Percentiles rank a stretch among this genome's conserved stretches.
Conservation (phyloP, 331 rosid species). For the Ulmus americana region DNA sequence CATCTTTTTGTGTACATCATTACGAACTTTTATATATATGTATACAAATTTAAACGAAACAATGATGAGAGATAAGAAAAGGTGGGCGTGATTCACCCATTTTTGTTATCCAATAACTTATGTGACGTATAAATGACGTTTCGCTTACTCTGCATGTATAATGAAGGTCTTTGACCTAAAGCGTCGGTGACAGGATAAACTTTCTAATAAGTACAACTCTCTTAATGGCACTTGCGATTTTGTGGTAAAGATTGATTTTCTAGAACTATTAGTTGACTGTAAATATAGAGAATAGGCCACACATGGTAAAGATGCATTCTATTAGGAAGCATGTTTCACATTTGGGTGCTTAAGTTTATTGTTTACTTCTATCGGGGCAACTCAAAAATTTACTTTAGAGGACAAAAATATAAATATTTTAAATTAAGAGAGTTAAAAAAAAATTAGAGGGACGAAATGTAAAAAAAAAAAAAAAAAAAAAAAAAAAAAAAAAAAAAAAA, state of each 20-base stretch:
- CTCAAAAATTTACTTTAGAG: too few relatives aligned
- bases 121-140: conserved; percentile 37
- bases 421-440: too few relatives aligned
- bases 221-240: conserved; percentile 6
- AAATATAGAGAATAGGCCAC: not conserved
- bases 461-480: too few relatives aligned
- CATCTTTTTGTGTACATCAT: not conserved
- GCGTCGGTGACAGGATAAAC: not conserved
- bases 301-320: not conserved
- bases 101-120: conserved; percentile 3
- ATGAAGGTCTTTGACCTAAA: conserved; percentile 8
- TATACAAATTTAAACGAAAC: not conserved
- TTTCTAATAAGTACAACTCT: conserved; percentile 13
- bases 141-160: conserved; percentile 27
- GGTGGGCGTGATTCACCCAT: conserved; percentile 3
- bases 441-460: too few relatives aligned
- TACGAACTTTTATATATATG: not conserved
- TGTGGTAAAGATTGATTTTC: conserved; percentile 17
- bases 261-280: conserved; percentile 21
- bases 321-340: not conserved
- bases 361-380: too few relatives aligned
- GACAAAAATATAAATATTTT: too few relatives aligned
- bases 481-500: too few relatives aligned
- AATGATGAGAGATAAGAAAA: not conserved
- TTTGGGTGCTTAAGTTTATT: too few relatives aligned